phyloP scores from a whole-genome alignment of 257 asterid species.

The Solanum etuberosum region DNA sequence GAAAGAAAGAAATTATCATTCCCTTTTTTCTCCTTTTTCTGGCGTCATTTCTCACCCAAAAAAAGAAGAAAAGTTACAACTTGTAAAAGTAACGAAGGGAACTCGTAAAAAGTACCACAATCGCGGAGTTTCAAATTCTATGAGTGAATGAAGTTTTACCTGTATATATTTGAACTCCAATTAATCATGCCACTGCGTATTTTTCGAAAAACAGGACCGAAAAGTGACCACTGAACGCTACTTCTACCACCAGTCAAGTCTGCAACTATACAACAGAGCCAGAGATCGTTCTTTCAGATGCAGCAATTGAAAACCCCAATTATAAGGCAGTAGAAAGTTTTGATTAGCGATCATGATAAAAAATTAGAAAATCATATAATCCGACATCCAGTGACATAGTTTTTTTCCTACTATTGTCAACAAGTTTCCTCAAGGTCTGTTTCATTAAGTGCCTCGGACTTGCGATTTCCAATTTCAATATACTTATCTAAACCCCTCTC shows the following conservation, averaged over 20 bases:
- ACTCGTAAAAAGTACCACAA: neutral
- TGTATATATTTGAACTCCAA: neutral
- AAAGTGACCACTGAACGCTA: neutral
- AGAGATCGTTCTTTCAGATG: neutral
- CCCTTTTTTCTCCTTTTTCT: neutral
- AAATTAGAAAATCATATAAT: neutral
- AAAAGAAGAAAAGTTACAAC: neutral
- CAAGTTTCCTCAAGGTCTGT: neutral
- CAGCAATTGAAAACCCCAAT: neutral
- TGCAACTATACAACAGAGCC: neutral
- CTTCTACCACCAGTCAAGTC: neutral
- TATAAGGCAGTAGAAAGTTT: neutral
- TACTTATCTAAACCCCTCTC: constrained; percentile 12
- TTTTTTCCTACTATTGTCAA: neutral
- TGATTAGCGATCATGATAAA: neutral
- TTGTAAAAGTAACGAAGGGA: neutral
- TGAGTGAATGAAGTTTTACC: neutral
- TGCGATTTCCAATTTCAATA: neutral
- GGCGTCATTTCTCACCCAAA: neutral
- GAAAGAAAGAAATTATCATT: neutral
- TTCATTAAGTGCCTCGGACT: neutral
- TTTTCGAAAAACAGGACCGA: neutral
- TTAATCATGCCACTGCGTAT: neutral
- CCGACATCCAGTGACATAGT: neutral
- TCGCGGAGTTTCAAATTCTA: neutral